Evolutionary conservation across 805 yeast species (phyloP).

Genomic region (Barnettozyma wickerhamii): DNA sequence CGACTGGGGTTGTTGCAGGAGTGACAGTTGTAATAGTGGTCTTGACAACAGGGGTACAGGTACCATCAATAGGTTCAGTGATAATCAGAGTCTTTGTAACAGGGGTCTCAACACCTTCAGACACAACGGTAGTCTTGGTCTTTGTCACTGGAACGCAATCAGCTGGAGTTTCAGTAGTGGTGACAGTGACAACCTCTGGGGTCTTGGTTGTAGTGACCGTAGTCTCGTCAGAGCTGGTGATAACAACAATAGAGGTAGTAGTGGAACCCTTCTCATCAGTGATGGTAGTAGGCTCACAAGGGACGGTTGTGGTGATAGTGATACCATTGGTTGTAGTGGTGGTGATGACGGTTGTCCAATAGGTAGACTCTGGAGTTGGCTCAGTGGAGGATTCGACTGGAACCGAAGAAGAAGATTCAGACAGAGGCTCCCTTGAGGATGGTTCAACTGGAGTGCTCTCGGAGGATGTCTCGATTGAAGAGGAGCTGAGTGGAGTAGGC

Average conservation of each 20-base stretch:
- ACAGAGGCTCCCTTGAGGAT: too few species aligned
- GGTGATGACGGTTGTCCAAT: neutral
- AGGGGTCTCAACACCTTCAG: neutral
- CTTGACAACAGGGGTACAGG: neutral
- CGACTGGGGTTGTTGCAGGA: too few species aligned
- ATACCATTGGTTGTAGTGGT: neutral
- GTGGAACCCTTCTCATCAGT: neutral
- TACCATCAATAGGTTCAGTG: neutral
- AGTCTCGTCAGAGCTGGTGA: neutral
- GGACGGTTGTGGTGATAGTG: neutral
- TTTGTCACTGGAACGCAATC: conserved; percentile 1
- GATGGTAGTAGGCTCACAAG: neutral
- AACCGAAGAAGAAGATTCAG: too few species aligned
- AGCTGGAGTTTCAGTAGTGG: neutral
- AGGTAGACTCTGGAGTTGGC: neutral
- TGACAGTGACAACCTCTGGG: neutral
- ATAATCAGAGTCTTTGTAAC: neutral
- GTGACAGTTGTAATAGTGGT: too few species aligned
- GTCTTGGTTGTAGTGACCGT: neutral
- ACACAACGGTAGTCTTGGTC: neutral
- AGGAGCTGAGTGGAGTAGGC: neutral
- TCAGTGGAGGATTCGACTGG: neutral
- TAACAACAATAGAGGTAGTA: neutral
- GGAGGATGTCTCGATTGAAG: too few species aligned
- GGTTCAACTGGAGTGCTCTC: too few species aligned